Evolutionary conservation across 1,139 yeast species (phyloP).

Genomic region (Groenewaldozyma sp.): DNA sequence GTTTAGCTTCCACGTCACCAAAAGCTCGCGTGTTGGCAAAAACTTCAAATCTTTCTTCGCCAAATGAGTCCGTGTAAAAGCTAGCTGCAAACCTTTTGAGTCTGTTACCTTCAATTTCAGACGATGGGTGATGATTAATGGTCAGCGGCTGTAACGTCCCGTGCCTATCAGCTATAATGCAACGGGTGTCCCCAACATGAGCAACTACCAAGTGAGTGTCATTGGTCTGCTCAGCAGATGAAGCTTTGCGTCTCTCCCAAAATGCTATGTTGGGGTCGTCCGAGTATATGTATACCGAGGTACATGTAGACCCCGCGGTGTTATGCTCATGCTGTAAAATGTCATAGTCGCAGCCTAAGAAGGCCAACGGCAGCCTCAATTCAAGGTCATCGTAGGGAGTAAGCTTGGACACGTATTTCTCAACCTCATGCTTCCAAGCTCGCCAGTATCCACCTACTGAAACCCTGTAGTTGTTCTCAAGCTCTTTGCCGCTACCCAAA

Average conservation of each 20-base stretch:
- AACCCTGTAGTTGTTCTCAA: constrained; percentile 45
- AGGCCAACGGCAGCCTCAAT: constrained; percentile 53
- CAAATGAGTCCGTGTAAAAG: constrained; percentile 82
- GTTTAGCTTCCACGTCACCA: constrained; percentile 77
- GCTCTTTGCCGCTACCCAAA: constrained; percentile 31
- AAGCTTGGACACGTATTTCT: constrained; percentile 33
- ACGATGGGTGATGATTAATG: constrained; percentile 77
- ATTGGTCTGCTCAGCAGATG: neutral
- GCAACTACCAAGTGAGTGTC: constrained; percentile 66
- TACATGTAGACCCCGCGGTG: constrained; percentile 74
- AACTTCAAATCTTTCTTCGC: constrained; percentile 76
- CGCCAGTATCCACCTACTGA: constrained; percentile 84
- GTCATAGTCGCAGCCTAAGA: constrained; percentile 49
- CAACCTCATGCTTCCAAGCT: constrained; percentile 54
- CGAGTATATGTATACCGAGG: constrained; percentile 61
- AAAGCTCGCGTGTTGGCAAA: constrained; percentile 89
- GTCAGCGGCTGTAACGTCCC: constrained; percentile 79
- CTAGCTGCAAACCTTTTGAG: constrained; percentile 62
- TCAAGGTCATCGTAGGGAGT: constrained; percentile 45
- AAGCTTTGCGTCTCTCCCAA: constrained; percentile 54
- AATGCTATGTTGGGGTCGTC: constrained; percentile 36
- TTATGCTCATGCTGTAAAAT: constrained; percentile 12
- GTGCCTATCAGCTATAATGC: constrained; percentile 48
- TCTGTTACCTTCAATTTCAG: constrained; percentile 67
- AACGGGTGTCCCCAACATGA: constrained; percentile 92